Conservation (phyloP, 2,329 filamentous ascomycete species). For the Gnomoniopsis sp. region DNA sequence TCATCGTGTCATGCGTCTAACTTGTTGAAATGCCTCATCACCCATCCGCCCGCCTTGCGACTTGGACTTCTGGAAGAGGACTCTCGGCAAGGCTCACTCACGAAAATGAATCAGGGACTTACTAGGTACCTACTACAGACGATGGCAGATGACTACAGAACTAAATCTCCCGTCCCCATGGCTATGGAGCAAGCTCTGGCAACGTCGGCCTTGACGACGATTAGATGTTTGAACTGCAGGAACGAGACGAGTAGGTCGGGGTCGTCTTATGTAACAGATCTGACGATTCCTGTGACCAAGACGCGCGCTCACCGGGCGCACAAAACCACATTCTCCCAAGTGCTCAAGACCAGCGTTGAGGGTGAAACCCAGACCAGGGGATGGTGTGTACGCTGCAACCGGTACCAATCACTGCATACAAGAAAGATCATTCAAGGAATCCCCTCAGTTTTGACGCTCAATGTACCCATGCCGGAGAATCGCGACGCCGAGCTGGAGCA, state of each 20-base stretch:
- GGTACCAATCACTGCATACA: conserved; percentile 84
- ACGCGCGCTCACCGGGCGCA: conserved; percentile 47
- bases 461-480: conserved; percentile 62
- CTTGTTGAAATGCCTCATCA: conserved; percentile 83
- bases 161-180: conserved; percentile 58
- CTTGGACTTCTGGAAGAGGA: conserved; percentile 85
- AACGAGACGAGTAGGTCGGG: conserved; percentile 81
- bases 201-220: conserved; percentile 68
- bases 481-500: conserved; percentile 56
- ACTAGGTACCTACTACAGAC: conserved; percentile 83
- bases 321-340: conserved; percentile 75
- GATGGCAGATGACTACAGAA: conserved; percentile 72
- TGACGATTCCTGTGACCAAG: conserved; percentile 68
- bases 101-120: conserved; percentile 79
- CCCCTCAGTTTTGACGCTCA: conserved; percentile 84
- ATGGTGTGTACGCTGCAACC: conserved; percentile 88
- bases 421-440: conserved; percentile 79
- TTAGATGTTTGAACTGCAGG: conserved; percentile 81
- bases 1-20: conserved; percentile 97
- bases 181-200: conserved; percentile 74
- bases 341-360: conserved; percentile 90
- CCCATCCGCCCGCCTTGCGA: conserved; percentile 72
- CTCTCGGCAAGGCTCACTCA: conserved; percentile 66
- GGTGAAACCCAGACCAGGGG: conserved; percentile 83
- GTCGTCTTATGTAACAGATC: conserved; percentile 77